Base-by-base conservation (phyloP, 2,329 filamentous ascomycete genomes). In the Pseudogymnoascus sp. region DNA sequence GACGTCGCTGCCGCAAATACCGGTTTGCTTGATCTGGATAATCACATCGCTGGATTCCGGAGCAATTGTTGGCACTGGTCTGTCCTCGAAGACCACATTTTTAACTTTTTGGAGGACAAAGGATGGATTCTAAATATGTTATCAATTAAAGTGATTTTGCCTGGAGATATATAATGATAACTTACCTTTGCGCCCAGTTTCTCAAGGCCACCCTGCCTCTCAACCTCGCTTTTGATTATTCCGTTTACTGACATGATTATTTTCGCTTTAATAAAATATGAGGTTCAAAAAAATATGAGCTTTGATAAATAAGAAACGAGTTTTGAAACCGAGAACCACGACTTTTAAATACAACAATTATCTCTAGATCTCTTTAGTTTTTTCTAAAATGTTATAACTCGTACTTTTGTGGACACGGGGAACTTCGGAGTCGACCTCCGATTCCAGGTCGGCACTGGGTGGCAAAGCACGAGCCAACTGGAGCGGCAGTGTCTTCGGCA, bases 1-100 rank as follows among this genome's bases (percentile, higher is more conserved):
- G 11, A 79, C 74, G 64, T 80, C 78, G 55, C 74, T 76, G 26
- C 78, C 78, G 62, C 79, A 81, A 37, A 81, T 79, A 29, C 79
- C 74, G 2, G 77, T 80, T 65, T 78, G 76, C 59, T 75, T 72
- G 45, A 81, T 71, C 31, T 76, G 75, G 0, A 81, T 73, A 12
- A 75, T 72, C 0, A 81, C 77, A 63, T 80, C 76, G 61, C 67
- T 67, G 7, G 70, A 68, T n/a, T 68, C 69, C 5, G 65, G 61
- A 12, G 21, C 11, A 8, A 55, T 64, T 29, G 59, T 66, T 1
- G 78, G 78, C 5, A 76, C 70, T 0, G 74, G 69, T 0, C 77
- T 74, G 63, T 79, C 70, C 67, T 81, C 77, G 58, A 82, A 77
- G 7, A 71, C 70, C 59, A 79, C 75, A 31, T 78, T 72, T 65